Conservation (phyloP, 2,329 filamentous ascomycete genomes). For the Paramyrothecium roridum region DNA sequence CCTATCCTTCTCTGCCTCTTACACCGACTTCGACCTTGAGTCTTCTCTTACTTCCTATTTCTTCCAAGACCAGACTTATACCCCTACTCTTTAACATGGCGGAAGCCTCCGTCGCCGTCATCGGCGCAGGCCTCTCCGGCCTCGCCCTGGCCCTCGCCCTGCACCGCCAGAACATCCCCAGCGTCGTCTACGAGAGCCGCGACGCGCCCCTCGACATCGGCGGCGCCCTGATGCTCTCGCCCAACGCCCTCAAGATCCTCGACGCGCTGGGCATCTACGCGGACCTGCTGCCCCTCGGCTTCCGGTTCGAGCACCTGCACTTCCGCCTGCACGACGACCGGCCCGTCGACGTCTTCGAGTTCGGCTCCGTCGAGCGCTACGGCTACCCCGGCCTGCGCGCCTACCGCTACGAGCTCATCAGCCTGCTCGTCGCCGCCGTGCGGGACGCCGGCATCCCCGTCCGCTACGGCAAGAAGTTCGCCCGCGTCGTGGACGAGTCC, state of each 20-base stretch:
- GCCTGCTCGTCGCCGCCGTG: slow-evolving; percentile 40
- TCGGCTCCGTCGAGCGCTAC: slow-evolving; percentile 44
- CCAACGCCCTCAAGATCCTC: slow-evolving; percentile 54
- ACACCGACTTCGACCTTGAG: too few relatives aligned
- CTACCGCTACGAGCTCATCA: slow-evolving; percentile 49
- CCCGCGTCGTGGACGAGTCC: slow-evolving; percentile 35
- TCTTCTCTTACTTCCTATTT: too few relatives aligned
- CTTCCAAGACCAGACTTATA: too few relatives aligned
- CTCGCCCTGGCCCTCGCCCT: slow-evolving; percentile 54
- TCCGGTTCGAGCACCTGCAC: slow-evolving; percentile 47
- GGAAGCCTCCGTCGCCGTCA: slow-evolving; percentile 19
- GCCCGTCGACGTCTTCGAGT: slow-evolving; percentile 38
- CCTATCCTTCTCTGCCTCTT: too few relatives aligned
- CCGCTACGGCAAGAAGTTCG: slow-evolving; percentile 45
- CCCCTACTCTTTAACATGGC: neutral
- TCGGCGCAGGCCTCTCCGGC: slow-evolving; percentile 39
- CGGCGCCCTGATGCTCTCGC: slow-evolving; percentile 57
- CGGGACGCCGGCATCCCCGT: slow-evolving; percentile 36
- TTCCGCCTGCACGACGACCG: slow-evolving; percentile 35
- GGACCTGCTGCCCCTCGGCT: slow-evolving; percentile 39
- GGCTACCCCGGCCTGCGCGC: slow-evolving; percentile 53
- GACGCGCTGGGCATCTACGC: slow-evolving; percentile 46
- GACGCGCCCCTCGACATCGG: slow-evolving; percentile 41
- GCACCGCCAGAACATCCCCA: slow-evolving; percentile 45
- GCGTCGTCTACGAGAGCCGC: slow-evolving; percentile 49